phyloP scores from a whole-genome alignment of 306 rosid species.

The Morella rubra region DNA sequence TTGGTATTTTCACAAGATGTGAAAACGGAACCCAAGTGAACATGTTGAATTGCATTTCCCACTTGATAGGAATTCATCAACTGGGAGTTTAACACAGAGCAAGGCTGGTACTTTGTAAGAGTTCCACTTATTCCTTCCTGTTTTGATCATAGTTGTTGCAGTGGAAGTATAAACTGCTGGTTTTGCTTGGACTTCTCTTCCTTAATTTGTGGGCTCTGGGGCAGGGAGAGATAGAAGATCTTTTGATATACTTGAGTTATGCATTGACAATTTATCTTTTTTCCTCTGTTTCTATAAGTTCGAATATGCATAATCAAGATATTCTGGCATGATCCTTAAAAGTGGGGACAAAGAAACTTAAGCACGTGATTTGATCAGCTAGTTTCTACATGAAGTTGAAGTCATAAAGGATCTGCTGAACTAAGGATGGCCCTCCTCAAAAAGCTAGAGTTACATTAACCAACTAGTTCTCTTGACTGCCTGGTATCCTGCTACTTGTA shows the following conservation, averaged over 20 bases:
- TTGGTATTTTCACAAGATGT: neutral
- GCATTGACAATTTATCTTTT: neutral
- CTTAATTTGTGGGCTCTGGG: neutral
- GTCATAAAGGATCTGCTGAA: neutral
- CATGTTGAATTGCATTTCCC: neutral
- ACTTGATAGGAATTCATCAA: neutral
- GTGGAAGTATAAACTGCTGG: neutral
- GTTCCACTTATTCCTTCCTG: neutral
- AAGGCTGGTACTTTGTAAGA: neutral
- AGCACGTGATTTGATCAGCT: neutral
- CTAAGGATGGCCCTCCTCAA: neutral
- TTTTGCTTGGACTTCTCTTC: neutral
- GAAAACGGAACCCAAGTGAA: neutral
- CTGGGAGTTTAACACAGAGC: neutral
- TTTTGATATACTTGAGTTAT: neutral
- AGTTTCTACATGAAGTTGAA: constrained; percentile 9
- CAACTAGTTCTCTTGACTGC: neutral
- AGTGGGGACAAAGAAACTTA: neutral
- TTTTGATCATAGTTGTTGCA: neutral
- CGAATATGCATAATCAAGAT: neutral
- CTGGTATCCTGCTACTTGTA: neutral
- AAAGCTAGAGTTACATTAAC: neutral
- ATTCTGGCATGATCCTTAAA: neutral
- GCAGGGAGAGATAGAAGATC: neutral
- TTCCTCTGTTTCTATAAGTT: neutral